phyloP scores from a whole-genome alignment of 495 filamentous ascomycete genomes.

The Xylaria intraflava region DNA sequence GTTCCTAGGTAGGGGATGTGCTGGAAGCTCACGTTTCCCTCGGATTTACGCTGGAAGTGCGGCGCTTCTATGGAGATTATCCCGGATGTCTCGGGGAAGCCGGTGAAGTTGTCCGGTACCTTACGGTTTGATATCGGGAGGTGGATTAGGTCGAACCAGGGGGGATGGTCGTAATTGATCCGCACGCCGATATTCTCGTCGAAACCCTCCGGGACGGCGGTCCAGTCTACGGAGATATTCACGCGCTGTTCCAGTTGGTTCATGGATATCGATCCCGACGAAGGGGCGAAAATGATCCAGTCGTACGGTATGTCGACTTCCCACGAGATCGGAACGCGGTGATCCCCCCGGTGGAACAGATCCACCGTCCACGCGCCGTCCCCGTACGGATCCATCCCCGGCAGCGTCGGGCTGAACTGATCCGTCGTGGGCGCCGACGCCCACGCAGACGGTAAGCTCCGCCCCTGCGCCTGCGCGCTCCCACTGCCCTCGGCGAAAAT shows the following conservation, averaged over 20 bases:
- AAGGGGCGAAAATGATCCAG: slow-evolving; percentile 46
- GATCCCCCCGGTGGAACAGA: slow-evolving; percentile 50
- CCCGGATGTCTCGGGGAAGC: slow-evolving; percentile 51
- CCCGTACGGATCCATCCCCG: slow-evolving; percentile 49
- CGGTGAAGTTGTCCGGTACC: slow-evolving; percentile 41
- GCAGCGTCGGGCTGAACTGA: slow-evolving; percentile 36
- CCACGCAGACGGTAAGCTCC: slow-evolving; percentile 39
- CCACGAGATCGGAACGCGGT: slow-evolving; percentile 38
- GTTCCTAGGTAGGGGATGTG: slow-evolving; percentile 39
- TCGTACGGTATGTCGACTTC: slow-evolving; percentile 31
- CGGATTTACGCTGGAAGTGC: slow-evolving; percentile 33
- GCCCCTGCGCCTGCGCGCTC: slow-evolving; percentile 48
- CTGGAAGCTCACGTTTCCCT: slow-evolving; percentile 20
- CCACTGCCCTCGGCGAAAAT: slow-evolving; percentile 49
- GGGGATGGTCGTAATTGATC: slow-evolving; percentile 35
- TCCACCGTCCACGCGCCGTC: slow-evolving; percentile 47
- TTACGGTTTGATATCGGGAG: slow-evolving; percentile 46
- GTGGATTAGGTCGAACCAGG: slow-evolving; percentile 41
- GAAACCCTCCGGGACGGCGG: slow-evolving; percentile 37
- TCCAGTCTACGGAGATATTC: slow-evolving; percentile 48
- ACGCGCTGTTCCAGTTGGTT: slow-evolving; percentile 42
- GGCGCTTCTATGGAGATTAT: slow-evolving; percentile 50
- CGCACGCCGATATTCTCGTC: slow-evolving; percentile 36
- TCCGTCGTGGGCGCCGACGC: slow-evolving; percentile 31
- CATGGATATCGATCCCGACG: slow-evolving; percentile 38